These are phyloP conservation scores for Aspergillus sparsus DNA, from an alignment of 495 filamentous ascomycete genomes.

Conservation along the genomic window DNA sequence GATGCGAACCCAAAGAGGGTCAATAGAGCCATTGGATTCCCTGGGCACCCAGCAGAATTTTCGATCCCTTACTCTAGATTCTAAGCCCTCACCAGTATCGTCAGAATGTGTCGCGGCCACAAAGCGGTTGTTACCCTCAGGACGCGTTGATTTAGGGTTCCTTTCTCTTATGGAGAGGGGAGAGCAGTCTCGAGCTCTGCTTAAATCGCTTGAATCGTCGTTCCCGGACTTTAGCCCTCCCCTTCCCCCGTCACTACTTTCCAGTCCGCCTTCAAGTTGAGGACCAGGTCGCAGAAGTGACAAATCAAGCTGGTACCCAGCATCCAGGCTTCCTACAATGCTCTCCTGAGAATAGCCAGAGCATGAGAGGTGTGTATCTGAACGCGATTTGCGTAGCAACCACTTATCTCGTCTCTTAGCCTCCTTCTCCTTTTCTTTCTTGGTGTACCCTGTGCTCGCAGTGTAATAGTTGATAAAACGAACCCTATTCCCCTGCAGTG, in stretches of 20 bases:
- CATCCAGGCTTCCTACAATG: no score
- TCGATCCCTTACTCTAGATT: conserved; percentile 32
- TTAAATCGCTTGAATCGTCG: not conserved
- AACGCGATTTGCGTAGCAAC: not conserved
- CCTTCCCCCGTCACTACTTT: no score
- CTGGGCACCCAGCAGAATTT: conserved; percentile 49
- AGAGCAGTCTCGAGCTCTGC: not conserved
- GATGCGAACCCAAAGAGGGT: conserved; percentile 72
- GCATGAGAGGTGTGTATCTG: conserved; percentile 1
- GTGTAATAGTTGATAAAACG: conserved; percentile 85
- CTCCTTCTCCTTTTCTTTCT: conserved; percentile 20
- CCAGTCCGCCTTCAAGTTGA: no score
- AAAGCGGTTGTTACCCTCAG: not conserved
- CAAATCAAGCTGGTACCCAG: no score
- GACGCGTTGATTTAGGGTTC: not conserved
- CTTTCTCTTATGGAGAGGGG: not conserved
- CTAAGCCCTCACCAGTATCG: not conserved
- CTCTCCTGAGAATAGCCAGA: not conserved
- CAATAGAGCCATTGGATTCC: conserved; percentile 29
- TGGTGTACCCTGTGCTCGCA: conserved; percentile 67
- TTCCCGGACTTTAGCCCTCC: not conserved
- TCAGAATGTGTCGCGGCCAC: not conserved
- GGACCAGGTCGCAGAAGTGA: no score
- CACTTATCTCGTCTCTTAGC: not conserved
- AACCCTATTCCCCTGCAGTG: not conserved